phyloP scores from a whole-genome alignment of 1,284 basidiomycete species.

The Tilletia indica region DNA sequence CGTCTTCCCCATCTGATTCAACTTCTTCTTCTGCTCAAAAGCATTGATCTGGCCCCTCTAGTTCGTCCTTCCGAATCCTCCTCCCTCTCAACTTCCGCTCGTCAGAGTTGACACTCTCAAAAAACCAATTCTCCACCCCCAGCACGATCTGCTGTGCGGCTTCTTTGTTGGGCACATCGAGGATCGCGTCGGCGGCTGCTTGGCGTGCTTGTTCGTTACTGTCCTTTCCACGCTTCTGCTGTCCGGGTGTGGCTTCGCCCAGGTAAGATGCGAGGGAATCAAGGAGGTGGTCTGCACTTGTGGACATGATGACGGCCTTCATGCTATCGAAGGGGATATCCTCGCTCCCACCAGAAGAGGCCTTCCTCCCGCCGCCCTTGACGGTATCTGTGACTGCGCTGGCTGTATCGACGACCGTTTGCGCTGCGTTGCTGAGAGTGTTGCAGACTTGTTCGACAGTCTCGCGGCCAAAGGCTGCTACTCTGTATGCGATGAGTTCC shows the following conservation, averaged over 20 bases:
- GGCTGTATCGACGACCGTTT: slow-evolving; percentile 11
- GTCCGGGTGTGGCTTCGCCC: slow-evolving; percentile 17
- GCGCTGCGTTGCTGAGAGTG: not conserved
- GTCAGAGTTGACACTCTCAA: slow-evolving; percentile 36
- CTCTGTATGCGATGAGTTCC: not conserved
- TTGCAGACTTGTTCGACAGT: too few relatives aligned
- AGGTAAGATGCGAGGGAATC: slow-evolving; percentile 29
- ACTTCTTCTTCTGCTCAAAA: slow-evolving; percentile 29
- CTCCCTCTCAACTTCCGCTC: slow-evolving; percentile 38
- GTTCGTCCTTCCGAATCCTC: slow-evolving; percentile 23
- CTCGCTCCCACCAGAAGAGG: slow-evolving; percentile 22
- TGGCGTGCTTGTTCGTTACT: slow-evolving; percentile 34
- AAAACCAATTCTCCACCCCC: slow-evolving; percentile 43
- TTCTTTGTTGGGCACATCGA: not conserved
- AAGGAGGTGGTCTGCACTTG: slow-evolving; percentile 21
- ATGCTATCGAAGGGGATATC: slow-evolving; percentile 25
- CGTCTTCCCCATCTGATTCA: slow-evolving; percentile 30
- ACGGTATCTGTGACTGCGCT: too few relatives aligned
- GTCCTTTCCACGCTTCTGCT: slow-evolving; percentile 27
- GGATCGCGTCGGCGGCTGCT: slow-evolving; percentile 8
- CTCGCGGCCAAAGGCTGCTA: too few relatives aligned
- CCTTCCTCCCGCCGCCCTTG: too few relatives aligned
- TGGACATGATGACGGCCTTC: slow-evolving; percentile 24
- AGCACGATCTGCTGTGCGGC: slow-evolving; percentile 31
- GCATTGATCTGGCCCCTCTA: slow-evolving; percentile 29